Base-by-base conservation (phyloP, 2,329 filamentous ascomycete genomes). In the Colletotrichum tabaci region DNA sequence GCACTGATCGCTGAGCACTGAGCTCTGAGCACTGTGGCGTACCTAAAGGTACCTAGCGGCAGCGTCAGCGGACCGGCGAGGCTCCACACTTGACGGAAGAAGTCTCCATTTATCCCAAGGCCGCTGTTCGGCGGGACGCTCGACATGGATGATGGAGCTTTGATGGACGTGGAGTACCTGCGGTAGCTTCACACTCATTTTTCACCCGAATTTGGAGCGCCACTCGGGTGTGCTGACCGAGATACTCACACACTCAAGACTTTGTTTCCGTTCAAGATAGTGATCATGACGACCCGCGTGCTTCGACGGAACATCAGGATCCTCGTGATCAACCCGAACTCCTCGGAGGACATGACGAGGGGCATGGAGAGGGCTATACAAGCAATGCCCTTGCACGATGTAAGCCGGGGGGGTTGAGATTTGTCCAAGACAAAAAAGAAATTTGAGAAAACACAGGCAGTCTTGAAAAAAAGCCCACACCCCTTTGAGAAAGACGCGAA, bases 241-340 rank as follows among this genome's bases (percentile, higher is more conserved):
- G 21, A 26, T 12, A 42, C 47, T 18, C 9, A 23, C 47, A 23
- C 9, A 23, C 6, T n/a, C 44, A 2, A 23, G n/a, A 9, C 38
- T 26, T n/a, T 8, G 16, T 61, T 26, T 42, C 30, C 8, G 23
- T 21, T 2, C 38, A 12, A 30, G 46, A 18, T 18, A 15, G 30
- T 26, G 47, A 73, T 15, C 42, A 81, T 81, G 79, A 64, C 78
- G 12, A 78, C 77, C 47, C 73, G 74, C 16, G 70, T 78, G 30
- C 73, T 80, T 21, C 77, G 79, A 47, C 76, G 76, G 71, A 75
- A 75, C 35, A 82, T 81, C 74, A 86, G 80, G 73, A 90, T 95
- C 73, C 86, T 96, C 50, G 84, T 96, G 72, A 87, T 96, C 76
- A 96, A 96, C 77, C 93, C 94, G 44, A 96, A 96, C 82, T 94